These are phyloP conservation scores for Cryptococcus neoformans DNA, from an alignment of 1,284 basidiomycete species.

Conservation along the genomic window DNA sequence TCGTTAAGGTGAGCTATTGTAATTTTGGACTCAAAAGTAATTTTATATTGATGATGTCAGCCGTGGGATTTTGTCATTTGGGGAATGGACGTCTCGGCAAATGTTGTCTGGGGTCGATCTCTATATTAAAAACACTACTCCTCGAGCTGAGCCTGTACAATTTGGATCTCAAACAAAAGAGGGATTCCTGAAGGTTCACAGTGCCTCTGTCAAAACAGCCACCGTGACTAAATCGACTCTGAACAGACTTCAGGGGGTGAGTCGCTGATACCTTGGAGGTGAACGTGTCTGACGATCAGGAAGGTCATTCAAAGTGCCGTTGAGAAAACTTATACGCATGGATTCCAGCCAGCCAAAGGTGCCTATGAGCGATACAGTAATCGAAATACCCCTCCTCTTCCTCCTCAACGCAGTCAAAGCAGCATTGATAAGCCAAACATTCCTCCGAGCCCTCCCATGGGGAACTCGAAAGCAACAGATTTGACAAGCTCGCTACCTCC, in stretches of 20 bases:
- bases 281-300: not conserved
- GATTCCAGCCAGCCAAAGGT: conserved; percentile 19
- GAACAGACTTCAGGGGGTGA: conserved; percentile 61
- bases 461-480: not conserved
- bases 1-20: conserved; percentile 58
- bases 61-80: conserved; percentile 65
- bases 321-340: conserved; percentile 27
- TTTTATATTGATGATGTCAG: conserved; percentile 44
- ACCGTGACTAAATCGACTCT: conserved; percentile 64
- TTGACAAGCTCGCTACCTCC: not conserved
- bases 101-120: conserved; percentile 62
- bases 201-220: conserved; percentile 63
- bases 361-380: conserved; percentile 14
- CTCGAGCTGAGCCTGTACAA: conserved; percentile 56
- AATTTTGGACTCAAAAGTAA: not conserved
- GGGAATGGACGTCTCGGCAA: conserved; percentile 61
- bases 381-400: conserved; percentile 9
- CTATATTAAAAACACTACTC: conserved; percentile 61
- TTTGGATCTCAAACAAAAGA: conserved; percentile 62
- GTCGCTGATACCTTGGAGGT: conserved; percentile 28
- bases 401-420: not conserved
- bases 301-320: conserved; percentile 36
- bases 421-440: not conserved
- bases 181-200: conserved; percentile 60
- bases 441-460: not conserved